A percentile compares a stretch with the other conserved stretches of the same genome.
Evolutionary conservation across 495 filamentous ascomycete species (phyloP).

Genomic region (Hamigera avellanea): DNA sequence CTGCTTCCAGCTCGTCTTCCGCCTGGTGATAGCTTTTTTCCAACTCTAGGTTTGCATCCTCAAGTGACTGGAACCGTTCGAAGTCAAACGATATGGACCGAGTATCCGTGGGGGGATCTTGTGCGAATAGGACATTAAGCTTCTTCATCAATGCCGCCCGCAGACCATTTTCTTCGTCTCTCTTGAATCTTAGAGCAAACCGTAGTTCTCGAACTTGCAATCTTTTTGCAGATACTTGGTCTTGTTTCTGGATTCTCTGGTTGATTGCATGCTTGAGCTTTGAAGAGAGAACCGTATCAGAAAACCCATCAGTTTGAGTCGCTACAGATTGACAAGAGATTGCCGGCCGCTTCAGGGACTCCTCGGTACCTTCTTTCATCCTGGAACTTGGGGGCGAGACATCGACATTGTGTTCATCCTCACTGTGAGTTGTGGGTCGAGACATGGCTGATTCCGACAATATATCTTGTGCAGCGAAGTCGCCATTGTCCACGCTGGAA

Average conservation of each 20-base stretch:
- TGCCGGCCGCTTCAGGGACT: too few species aligned
- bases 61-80: constrained; percentile 8
- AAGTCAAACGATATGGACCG: constrained; percentile 3
- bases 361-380: too few species aligned
- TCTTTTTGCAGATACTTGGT: constrained; percentile 9
- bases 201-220: constrained; percentile 10
- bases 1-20: constrained; percentile 15
- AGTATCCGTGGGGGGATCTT: background rate
- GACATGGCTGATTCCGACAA: too few species aligned
- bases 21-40: constrained; percentile 15
- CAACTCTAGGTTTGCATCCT: constrained; percentile 9
- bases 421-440: too few species aligned
- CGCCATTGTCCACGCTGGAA: too few species aligned
- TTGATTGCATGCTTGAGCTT: constrained; percentile 1
- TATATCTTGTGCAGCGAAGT: too few species aligned
- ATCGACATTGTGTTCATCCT: too few species aligned
- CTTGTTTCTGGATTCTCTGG: constrained; percentile 3
- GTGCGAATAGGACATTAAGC: constrained; percentile 6
- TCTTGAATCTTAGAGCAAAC: constrained; percentile 4
- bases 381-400: too few species aligned
- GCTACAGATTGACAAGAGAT: background rate
- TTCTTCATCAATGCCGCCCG: constrained; percentile 5
- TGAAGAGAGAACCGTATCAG: background rate
- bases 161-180: constrained; percentile 8
- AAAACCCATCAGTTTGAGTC: background rate